phyloP scores from a whole-genome alignment of 2,329 filamentous ascomycete species.

The Sporothrix phasma region DNA sequence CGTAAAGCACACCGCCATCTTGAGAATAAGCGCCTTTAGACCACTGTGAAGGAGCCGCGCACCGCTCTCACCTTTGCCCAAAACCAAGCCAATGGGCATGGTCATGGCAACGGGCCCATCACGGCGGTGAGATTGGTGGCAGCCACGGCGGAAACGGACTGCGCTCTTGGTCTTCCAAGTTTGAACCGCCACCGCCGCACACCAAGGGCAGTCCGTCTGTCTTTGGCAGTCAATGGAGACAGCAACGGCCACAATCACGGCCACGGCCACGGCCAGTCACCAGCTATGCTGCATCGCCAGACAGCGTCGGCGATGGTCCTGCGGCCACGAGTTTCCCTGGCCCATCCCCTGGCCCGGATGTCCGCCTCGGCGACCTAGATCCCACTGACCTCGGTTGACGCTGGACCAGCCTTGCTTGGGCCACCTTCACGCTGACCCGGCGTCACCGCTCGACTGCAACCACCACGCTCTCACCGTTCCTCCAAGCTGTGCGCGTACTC shows the following conservation, averaged over 20 bases:
- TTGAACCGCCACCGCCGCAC: background rate
- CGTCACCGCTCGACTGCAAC: background rate
- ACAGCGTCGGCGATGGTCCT: background rate
- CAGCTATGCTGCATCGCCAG: background rate
- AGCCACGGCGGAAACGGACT: background rate
- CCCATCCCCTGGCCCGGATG: background rate
- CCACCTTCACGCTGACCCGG: conserved; percentile 5
- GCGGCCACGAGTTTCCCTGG: too few relatives aligned
- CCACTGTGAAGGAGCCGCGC: background rate
- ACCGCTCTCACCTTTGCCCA: background rate
- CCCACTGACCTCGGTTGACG: conserved; percentile 9
- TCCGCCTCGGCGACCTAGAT: conserved; percentile 7
- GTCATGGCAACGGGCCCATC: background rate
- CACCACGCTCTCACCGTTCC: conserved; percentile 13
- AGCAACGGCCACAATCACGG: too few relatives aligned
- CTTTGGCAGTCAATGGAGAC: too few relatives aligned
- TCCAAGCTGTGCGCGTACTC: background rate
- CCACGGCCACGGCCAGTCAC: background rate
- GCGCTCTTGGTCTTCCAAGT: background rate
- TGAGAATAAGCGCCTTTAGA: conserved; percentile 7
- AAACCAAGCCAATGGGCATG: background rate
- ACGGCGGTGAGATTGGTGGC: background rate
- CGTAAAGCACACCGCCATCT: background rate
- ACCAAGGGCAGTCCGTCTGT: background rate
- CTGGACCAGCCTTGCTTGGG: conserved; percentile 13